Conservation (phyloP, 2,329 filamentous ascomycete genomes). For the Ascocoryne sarcoides region DNA sequence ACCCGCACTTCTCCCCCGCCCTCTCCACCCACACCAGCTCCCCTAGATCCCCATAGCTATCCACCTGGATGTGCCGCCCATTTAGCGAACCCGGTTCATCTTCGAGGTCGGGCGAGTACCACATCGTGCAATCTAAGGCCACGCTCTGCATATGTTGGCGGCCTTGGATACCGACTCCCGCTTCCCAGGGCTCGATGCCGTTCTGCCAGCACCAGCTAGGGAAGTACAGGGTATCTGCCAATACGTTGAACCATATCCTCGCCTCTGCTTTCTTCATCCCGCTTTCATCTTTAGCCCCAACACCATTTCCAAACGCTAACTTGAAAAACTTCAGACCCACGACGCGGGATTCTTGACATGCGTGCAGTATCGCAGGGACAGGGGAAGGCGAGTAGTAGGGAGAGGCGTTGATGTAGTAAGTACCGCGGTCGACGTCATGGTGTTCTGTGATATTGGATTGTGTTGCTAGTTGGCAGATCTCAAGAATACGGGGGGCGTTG, state of each 20-base stretch:
- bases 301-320: neutral
- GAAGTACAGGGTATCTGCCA: conserved; percentile 1
- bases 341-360: neutral
- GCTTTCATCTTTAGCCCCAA: no score
- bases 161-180: neutral
- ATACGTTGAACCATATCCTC: neutral
- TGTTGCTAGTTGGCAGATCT: neutral
- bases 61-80: neutral
- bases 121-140: neutral
- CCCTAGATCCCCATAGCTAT: neutral
- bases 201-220: neutral
- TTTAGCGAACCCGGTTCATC: neutral
- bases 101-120: neutral
- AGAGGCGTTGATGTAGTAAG: no score
- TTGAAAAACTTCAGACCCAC: neutral
- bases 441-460: neutral
- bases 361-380: neutral
- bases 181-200: neutral
- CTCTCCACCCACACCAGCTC: neutral
- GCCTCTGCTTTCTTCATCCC: no score
- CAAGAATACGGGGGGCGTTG: conserved; percentile 2
- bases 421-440: neutral
- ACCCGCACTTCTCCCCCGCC: neutral
- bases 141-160: neutral
- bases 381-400: neutral